These are phyloP conservation scores for Zygnema cylindricum DNA, from an alignment of 139 green algal genomes.

Conservation along the genomic window DNA sequence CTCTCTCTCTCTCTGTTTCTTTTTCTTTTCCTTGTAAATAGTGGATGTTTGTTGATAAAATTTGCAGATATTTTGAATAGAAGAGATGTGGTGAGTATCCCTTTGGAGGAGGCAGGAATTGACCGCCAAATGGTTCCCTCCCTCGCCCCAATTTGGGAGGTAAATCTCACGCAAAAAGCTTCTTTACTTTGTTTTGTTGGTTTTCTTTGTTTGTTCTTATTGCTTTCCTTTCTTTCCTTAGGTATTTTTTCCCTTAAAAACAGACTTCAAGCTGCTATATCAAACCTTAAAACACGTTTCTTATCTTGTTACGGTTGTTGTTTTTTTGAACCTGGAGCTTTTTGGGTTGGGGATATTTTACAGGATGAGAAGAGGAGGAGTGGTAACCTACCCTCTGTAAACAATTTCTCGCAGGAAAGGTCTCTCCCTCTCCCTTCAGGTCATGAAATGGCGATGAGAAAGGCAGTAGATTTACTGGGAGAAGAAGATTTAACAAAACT, in stretches of 20 bases:
- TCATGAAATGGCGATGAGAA: slow-evolving; percentile 1
- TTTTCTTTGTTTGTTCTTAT: too few relatives aligned
- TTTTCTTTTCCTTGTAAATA: background rate
- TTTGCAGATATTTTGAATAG: slow-evolving; percentile 83
- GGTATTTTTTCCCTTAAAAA: too few relatives aligned
- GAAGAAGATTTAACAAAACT: slow-evolving; percentile 10
- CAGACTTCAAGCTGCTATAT: too few relatives aligned
- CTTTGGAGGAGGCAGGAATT: slow-evolving; percentile 68
- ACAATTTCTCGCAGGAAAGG: slow-evolving; percentile 6
- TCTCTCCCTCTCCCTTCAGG: background rate
- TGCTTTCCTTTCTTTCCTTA: too few relatives aligned
- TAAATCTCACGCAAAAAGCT: slow-evolving; percentile 6
- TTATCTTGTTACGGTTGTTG: too few relatives aligned
- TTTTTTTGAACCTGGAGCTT: too few relatives aligned
- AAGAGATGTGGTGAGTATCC: slow-evolving; percentile 64
- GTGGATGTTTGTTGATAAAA: background rate
- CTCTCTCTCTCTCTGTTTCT: background rate
- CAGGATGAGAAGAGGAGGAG: slow-evolving; percentile 31
- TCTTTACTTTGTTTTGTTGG: too few relatives aligned
- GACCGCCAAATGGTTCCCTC: slow-evolving; percentile 78
- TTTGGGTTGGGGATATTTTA: background rate
- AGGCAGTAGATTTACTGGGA: slow-evolving; percentile 28
- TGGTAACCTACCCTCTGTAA: background rate
- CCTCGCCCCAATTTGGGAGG: slow-evolving; percentile 88
- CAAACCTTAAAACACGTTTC: too few relatives aligned